Evolutionary conservation across 805 yeast genomes (phyloP), one percentile per base, ranked within the genome.

Genomic region (Candida awuae): DNA sequence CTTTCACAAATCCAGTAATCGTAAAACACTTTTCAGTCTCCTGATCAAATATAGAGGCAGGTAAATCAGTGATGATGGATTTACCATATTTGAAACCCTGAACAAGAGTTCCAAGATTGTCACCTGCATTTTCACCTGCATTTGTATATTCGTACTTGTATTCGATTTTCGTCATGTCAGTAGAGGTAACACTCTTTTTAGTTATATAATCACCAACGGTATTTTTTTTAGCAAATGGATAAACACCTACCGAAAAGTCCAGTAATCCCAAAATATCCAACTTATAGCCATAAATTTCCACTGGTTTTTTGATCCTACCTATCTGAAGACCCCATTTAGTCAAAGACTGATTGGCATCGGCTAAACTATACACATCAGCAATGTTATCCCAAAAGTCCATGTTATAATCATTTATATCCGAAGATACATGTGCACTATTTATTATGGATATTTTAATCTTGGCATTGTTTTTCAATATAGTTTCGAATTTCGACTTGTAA

Each of bases 1-100:
- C 49, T n/a, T 53, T 48, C 4, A 75, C 55, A 44, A 85, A 75
- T 0, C 86, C 84, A 18, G 84, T 49, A 2, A 86, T 63, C 53
- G 80, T 87, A 10, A 86, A 52, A 0, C 81, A 79, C 1, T 79
- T 67, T 4, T 42, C 40, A 0, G 79, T 66, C 9, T 35, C 15
- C n/a, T 38, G 16, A 4, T 34, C 19, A 2, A 62, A 53, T 17
- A 75, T 65, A 22, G 59, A 61, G 14, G 75, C 53, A 3, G 67
- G 61, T 9, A 63, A 61, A 25, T 66, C 65, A 12, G 79, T 75
- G 6, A 83, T 52, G 1, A 77, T 62, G 8, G 75, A 70, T 1
- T 66, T 62, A 3, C 94, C 90, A 51, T 78, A 86, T 45, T 73
- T 71, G 54, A 73, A 84, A 1, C 83, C 94, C 27, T 73, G 37